phyloP scores from a whole-genome alignment of 2,329 filamentous ascomycete genomes.

The Talaromyces verruculosus region DNA sequence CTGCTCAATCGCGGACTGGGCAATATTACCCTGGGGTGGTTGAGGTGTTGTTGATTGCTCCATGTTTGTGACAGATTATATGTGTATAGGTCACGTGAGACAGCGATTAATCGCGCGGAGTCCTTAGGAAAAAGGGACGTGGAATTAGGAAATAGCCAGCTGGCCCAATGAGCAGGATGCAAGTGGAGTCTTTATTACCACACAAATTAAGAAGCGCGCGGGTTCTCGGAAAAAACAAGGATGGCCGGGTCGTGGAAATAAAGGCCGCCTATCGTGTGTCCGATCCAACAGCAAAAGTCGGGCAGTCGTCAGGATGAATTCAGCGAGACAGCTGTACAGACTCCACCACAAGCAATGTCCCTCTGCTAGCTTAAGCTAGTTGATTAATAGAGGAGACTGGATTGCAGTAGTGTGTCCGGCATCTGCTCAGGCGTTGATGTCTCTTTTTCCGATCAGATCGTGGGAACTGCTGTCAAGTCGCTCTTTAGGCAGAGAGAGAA shows the following conservation, averaged over 20 bases:
- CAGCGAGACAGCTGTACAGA: constrained; percentile 4
- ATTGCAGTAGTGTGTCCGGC: neutral
- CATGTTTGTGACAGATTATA: constrained; percentile 29
- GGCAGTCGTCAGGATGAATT: constrained; percentile 15
- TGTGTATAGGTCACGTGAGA: constrained; percentile 16
- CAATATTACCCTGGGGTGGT: constrained; percentile 24
- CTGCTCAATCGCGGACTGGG: constrained; percentile 33
- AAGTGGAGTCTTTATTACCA: constrained; percentile 18
- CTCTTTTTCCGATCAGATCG: constrained; percentile 10
- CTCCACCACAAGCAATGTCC: constrained; percentile 5
- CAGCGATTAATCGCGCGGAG: constrained; percentile 19
- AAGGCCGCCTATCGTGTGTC: constrained; percentile 9
- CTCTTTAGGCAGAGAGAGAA: constrained; percentile 1
- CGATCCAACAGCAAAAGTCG: neutral
- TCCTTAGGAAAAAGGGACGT: constrained; percentile 9
- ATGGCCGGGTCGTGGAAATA: constrained; percentile 22
- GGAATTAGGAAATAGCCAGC: constrained; percentile 14
- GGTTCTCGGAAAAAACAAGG: neutral
- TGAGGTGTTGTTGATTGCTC: constrained; percentile 35
- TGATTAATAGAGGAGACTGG: neutral
- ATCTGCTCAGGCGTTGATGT: neutral
- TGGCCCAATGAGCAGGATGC: constrained; percentile 14
- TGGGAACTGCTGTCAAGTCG: neutral
- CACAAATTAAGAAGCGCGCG: constrained; percentile 10
- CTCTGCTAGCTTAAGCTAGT: constrained; percentile 11